Percentiles rank a stretch among this genome's conserved stretches.
Evolutionary conservation across 1,284 basidiomycete species (phyloP).

Genomic region (Irpex sp.): DNA sequence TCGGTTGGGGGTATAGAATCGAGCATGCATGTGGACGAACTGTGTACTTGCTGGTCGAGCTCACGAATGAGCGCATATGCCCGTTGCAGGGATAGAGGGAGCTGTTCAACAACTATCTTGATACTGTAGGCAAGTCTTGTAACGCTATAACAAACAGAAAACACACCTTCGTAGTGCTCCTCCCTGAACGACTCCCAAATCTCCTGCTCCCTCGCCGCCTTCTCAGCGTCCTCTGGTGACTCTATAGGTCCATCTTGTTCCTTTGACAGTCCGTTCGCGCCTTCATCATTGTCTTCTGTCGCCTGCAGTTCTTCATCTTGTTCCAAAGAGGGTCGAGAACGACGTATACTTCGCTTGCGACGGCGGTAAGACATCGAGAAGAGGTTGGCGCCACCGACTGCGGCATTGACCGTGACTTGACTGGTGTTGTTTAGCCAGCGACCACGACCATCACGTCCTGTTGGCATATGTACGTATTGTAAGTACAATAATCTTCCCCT

Average conservation of each 20-base stretch:
- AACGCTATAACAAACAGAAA: neutral
- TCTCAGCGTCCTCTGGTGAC: neutral
- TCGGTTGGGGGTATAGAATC: neutral
- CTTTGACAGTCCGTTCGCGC: neutral
- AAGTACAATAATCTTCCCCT: neutral
- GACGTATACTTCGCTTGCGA: neutral
- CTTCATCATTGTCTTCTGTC: neutral
- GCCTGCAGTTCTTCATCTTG: neutral
- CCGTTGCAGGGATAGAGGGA: conserved; percentile 81
- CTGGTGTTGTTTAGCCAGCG: neutral
- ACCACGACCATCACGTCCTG: neutral
- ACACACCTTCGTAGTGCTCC: conserved; percentile 70
- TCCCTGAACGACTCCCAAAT: conserved; percentile 77
- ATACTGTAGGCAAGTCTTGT: neutral
- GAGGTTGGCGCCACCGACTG: neutral
- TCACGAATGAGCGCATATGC: conserved; percentile 80
- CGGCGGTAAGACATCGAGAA: neutral
- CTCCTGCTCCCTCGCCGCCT: conserved; percentile 26
- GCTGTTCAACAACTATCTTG: conserved; percentile 58
- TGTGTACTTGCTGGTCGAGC: conserved; percentile 70
- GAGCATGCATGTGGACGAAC: conserved; percentile 35
- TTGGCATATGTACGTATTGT: neutral
- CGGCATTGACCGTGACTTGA: neutral
- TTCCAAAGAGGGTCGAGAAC: neutral
- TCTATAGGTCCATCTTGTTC: neutral